Evolutionary conservation across 73 alveolate species (phyloP), one percentile per base, ranked within the genome.

Genomic region (Paramecium pentaurelia): DNA sequence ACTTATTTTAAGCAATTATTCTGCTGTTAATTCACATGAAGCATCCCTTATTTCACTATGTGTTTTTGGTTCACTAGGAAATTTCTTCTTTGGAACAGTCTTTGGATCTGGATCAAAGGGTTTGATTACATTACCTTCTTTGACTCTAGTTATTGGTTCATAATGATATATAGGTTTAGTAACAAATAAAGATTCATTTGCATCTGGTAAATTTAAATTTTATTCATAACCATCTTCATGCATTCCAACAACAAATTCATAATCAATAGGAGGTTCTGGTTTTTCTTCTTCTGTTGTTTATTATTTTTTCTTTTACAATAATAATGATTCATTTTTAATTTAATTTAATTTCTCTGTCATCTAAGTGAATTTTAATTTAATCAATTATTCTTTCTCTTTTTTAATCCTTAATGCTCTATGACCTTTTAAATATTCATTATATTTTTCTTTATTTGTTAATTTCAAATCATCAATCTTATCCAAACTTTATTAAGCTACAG

Each of bases 1-100:
- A 75, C 93, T 95, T 58, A 98, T 95, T 86, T 95, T 96, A 77
- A 97, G 96, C n/a, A 98, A 96, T 94, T 97, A 95, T 80, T 96
- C 98, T 8, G 99, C 99, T 44, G 96, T 75, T 49, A 98, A 95
- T 80, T 95, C 97, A 70, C 94, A 93, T 27, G 93, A 86, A 77
- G 99, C 96, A 92, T 98, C 99, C 94, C 99, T 97, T 9, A 97
- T 94, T 83, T 98, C 99, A 54, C 98, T 98, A 92, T 98, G 99
- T 2, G 99, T 97, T 25, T 97, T 96, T 1, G 99, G 99, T 75
- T 93, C 97, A 40, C 92, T 77, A 86, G 97, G 94, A 75, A 77
- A 96, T 86, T 96, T 95, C 97, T 95, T 96, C 30, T 97, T 96
- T 1, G 99, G 99, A 59, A 91, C 97, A 40, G 95, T 88, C 54